phyloP scores from a whole-genome alignment of 805 yeast genomes.

The Candida awuae region DNA sequence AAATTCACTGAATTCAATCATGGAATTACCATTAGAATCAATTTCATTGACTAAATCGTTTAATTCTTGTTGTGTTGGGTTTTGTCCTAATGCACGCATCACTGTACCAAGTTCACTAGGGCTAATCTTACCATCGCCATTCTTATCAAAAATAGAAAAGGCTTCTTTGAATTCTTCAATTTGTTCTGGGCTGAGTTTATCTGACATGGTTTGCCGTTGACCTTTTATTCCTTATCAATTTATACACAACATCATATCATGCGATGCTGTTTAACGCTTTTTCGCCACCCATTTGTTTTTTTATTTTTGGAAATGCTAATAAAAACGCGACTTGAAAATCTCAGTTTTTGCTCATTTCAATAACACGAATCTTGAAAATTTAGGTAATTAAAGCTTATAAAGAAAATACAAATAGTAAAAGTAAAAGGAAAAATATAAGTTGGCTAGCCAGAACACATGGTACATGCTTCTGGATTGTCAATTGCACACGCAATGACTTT shows the following conservation, averaged over 20 bases:
- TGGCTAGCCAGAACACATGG: constrained; percentile 92
- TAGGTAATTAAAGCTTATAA: not conserved
- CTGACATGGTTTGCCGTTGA: constrained; percentile 42
- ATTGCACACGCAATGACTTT: constrained; percentile 96
- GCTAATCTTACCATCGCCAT: constrained; percentile 94
- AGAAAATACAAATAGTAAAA: not conserved
- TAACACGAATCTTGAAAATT: not conserved
- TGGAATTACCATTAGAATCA: constrained; percentile 90
- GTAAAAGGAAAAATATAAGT: not conserved
- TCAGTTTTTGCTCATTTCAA: not conserved
- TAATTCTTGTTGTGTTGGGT: constrained; percentile 92
- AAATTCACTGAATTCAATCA: constrained; percentile 75
- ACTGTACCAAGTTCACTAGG: constrained; percentile 95
- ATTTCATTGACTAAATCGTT: constrained; percentile 97
- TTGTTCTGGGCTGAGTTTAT: constrained; percentile 90
- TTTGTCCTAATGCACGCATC: constrained; percentile 97
- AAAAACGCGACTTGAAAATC: no score
- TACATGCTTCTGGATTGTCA: constrained; percentile 94
- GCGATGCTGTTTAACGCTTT: no score
- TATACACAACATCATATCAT: constrained; percentile 4
- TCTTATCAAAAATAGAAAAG: constrained; percentile 92
- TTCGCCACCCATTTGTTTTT: no score
- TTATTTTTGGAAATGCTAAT: no score
- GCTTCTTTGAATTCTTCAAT: constrained; percentile 97
- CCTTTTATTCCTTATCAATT: not conserved